These are phyloP conservation scores for Maudiozyma pseudohumilis DNA, from an alignment of 805 yeast genomes.

Conservation along the genomic window DNA sequence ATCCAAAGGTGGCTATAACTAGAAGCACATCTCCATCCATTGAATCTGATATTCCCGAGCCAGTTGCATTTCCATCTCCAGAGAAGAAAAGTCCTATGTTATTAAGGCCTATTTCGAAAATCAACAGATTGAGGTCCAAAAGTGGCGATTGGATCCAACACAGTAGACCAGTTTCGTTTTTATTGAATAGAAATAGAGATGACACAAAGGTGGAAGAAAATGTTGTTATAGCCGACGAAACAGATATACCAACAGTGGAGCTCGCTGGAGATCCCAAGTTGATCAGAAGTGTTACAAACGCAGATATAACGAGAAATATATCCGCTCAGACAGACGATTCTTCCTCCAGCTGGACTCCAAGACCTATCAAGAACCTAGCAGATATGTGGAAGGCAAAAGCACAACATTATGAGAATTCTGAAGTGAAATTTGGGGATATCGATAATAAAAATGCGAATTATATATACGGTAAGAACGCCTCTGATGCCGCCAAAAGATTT, in stretches of 20 bases:
- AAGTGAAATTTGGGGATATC: constrained; percentile 37
- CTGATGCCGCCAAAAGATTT: constrained; percentile 47
- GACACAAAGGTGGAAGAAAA: constrained; percentile 8
- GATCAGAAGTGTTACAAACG: background rate
- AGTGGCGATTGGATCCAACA: constrained; percentile 7
- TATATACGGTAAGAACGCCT: constrained; percentile 34
- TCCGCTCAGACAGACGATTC: constrained; percentile 1
- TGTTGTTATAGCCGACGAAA: constrained; percentile 5
- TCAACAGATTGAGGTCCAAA: constrained; percentile 6
- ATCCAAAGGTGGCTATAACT: background rate
- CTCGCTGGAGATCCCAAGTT: background rate
- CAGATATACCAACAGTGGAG: background rate
- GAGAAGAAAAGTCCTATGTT: background rate
- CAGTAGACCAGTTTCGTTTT: background rate
- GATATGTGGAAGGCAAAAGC: constrained; percentile 52
- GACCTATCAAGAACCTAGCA: constrained; percentile 15
- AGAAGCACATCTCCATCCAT: background rate
- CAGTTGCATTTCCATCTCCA: background rate
- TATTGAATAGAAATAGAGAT: background rate
- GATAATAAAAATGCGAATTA: constrained; percentile 37
- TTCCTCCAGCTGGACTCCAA: constrained; percentile 11
- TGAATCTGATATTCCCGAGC: background rate
- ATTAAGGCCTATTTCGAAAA: background rate
- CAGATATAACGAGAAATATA: background rate
- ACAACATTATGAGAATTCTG: constrained; percentile 44